phyloP scores from a whole-genome alignment of 768 basidiomycete genomes.

The Leucogyrophana mollusca region DNA sequence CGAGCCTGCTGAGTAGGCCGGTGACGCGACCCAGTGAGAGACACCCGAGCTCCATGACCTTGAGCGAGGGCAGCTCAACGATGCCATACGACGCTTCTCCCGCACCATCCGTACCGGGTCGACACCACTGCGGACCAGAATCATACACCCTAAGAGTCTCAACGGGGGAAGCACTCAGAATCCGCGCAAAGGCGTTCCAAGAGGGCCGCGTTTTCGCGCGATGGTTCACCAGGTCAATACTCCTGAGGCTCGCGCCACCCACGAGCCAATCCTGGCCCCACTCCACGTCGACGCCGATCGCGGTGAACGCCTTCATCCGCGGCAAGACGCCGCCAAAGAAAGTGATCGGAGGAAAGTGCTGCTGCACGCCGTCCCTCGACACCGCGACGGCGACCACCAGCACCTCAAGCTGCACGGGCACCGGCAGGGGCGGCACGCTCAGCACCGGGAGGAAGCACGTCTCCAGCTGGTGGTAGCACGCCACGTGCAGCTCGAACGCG shows the following conservation, averaged over 20 bases:
- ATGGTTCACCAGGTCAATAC: constrained; percentile 64
- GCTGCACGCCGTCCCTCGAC: constrained; percentile 12
- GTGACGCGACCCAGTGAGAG: constrained; percentile 44
- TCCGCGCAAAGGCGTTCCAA: constrained; percentile 49
- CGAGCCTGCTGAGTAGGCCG: constrained; percentile 22
- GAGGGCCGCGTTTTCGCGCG: constrained; percentile 60
- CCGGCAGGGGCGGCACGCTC: constrained; percentile 32
- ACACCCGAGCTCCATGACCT: constrained; percentile 46
- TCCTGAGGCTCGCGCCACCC: constrained; percentile 31
- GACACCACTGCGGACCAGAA: constrained; percentile 53
- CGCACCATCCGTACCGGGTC: constrained; percentile 14
- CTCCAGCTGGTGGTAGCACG: constrained; percentile 47
- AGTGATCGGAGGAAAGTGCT: constrained; percentile 31
- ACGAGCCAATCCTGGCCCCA: constrained; percentile 49
- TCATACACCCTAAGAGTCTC: constrained; percentile 47
- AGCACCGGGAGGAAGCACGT: constrained; percentile 38
- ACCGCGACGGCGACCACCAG: constrained; percentile 21
- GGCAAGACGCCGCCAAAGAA: constrained; percentile 57
- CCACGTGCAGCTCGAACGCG: constrained; percentile 44
- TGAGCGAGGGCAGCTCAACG: constrained; percentile 27
- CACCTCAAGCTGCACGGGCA: constrained; percentile 53
- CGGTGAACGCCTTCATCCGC: constrained; percentile 41
- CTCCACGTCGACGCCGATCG: constrained; percentile 72
- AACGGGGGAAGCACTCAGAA: constrained; percentile 54
- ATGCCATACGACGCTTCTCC: constrained; percentile 27